Base-by-base conservation (phyloP, 148 eudicot genomes). In the Rhododendron molle region DNA sequence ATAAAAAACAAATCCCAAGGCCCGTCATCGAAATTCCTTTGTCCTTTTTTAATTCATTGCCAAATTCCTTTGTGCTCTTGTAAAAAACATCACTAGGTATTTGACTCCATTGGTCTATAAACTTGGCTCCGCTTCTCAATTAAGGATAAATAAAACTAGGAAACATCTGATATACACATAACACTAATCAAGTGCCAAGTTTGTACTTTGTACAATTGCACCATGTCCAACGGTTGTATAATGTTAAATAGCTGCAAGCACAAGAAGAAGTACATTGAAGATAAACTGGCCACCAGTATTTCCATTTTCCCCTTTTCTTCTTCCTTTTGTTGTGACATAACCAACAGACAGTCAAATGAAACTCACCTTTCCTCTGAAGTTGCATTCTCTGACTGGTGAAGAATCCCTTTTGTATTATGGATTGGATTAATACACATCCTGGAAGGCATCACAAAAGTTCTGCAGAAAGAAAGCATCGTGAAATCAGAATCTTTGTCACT, bases 391-490 rank as follows among this genome's bases (percentile, higher is more conserved):
- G 96, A 81, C 76, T 90, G 92, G 89, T 92, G 95, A 86, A 94
- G 92, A 86, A 92, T 85, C 81, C 95, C 98, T 87, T 94, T 95
- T 85, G 92, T 90, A 88, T 97, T 97, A 90, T 97, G 99, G 83
- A 91, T 88, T 47, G 98, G 99, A 84, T 94, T 97, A 80, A 97
- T 93, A 90, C 99, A 97, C 94, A 97, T 95, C 88, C 98, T 89
- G 52, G 98, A 92, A 87, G 99, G 99, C 96, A 97, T 93, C 89
- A 97, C 99, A 88, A 97, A 97, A 50, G 96, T 97, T 89, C 99
- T 97, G 91, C 89, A 89, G 62, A 56, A 74, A 34, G 84, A 85
- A 44, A 83, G 56, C 38, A 40, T 80, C 28, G 13, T 8, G 87
- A 82, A 15, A 32, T 49, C 72, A 71, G 20, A 26, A 32, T 43